Percentiles rank a stretch among this genome's conserved stretches.
Evolutionary conservation across 345 rosid species (phyloP).

Genomic region (Brassica carinata): DNA sequence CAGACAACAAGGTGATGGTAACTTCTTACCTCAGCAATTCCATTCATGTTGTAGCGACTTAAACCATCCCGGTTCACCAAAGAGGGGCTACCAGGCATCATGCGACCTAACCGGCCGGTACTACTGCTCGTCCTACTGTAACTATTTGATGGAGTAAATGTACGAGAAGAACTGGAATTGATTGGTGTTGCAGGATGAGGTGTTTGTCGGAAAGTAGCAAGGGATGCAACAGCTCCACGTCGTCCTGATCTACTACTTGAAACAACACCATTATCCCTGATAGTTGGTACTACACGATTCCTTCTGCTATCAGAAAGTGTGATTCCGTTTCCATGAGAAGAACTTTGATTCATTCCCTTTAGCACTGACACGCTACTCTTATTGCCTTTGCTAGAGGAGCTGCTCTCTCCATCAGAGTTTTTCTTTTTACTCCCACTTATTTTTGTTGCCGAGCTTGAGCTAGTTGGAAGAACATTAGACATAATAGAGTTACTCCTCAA

Average conservation of each 20-base stretch:
- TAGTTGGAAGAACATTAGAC: conserved; percentile 49
- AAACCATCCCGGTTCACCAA: conserved; percentile 55
- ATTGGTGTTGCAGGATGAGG: no score
- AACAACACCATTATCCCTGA: conserved; percentile 48
- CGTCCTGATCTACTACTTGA: conserved; percentile 62
- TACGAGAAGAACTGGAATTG: no score
- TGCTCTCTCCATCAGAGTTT: conserved; percentile 59
- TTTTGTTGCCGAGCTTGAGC: conserved; percentile 46
- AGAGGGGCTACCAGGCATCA: conserved; percentile 58
- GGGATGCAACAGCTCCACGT: conserved; percentile 32
- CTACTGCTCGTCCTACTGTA: conserved; percentile 27
- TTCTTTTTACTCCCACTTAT: conserved; percentile 50
- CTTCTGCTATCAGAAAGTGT: conserved; percentile 65
- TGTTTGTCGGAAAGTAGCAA: conserved; percentile 37
- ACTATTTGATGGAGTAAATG: no score
- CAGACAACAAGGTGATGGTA: no score
- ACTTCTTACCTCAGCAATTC: no score
- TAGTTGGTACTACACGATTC: conserved; percentile 48
- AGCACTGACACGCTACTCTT: conserved; percentile 47
- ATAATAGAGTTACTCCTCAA: conserved; percentile 60
- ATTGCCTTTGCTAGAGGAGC: conserved; percentile 61
- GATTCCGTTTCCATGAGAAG: conserved; percentile 48
- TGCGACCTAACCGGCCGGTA: conserved; percentile 33
- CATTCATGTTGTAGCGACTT: conserved; percentile 67
- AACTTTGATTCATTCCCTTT: conserved; percentile 45